Evolutionary conservation across 2,329 filamentous ascomycete species (phyloP).

Genomic region (Xylaria sp.): DNA sequence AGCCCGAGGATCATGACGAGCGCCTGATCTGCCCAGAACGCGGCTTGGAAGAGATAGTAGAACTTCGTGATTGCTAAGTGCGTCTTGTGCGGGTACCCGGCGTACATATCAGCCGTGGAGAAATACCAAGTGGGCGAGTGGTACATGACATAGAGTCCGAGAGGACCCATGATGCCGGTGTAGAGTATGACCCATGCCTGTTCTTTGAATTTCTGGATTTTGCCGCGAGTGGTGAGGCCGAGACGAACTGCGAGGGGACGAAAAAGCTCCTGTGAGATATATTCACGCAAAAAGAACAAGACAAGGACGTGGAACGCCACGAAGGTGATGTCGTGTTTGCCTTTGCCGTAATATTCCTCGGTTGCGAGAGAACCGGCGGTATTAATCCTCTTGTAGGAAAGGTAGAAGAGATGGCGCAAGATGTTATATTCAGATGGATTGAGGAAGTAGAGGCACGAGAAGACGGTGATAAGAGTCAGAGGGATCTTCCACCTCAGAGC

Average conservation of each 20-base stretch:
- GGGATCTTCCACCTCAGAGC: slow-evolving; percentile 51
- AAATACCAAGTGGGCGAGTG: slow-evolving; percentile 76
- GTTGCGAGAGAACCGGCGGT: slow-evolving; percentile 35
- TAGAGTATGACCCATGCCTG: slow-evolving; percentile 77
- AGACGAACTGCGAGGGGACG: slow-evolving; percentile 64
- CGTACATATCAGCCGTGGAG: slow-evolving; percentile 74
- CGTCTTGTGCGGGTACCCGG: slow-evolving; percentile 69
- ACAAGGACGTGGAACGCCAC: slow-evolving; percentile 74
- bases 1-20: slow-evolving; percentile 71
- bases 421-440: slow-evolving; percentile 70
- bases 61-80: slow-evolving; percentile 72
- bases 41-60: slow-evolving; percentile 76
- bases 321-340: slow-evolving; percentile 70
- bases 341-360: slow-evolving; percentile 73
- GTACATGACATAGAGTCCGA: slow-evolving; percentile 73
- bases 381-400: slow-evolving; percentile 67
- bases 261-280: slow-evolving; percentile 74
- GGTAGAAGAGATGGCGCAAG: slow-evolving; percentile 68
- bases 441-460: slow-evolving; percentile 63
- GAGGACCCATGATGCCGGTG: slow-evolving; percentile 69
- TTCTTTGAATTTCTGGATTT: slow-evolving; percentile 76
- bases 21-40: slow-evolving; percentile 76
- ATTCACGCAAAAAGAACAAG: slow-evolving; percentile 75
- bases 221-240: slow-evolving; percentile 66
- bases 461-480: slow-evolving; percentile 59